These are phyloP conservation scores for Oryza brachyantha DNA, from an alignment of 176 grass and related monocot species.

Conservation along the genomic window DNA sequence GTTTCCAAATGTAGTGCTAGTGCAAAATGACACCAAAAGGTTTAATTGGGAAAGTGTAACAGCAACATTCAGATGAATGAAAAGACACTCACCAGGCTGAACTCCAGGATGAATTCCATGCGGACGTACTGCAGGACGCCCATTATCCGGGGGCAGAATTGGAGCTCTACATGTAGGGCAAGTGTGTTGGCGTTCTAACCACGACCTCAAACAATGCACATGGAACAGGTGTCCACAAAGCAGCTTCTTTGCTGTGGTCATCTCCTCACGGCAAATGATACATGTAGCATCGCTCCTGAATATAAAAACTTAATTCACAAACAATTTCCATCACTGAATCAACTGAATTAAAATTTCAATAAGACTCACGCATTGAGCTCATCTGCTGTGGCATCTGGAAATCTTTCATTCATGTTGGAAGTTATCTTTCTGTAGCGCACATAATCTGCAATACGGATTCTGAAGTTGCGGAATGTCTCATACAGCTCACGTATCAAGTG, in stretches of 20 bases:
- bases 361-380: constrained; percentile 76
- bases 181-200: constrained; percentile 91
- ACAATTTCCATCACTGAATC: neutral
- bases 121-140: constrained; percentile 32
- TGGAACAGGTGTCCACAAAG: constrained; percentile 96
- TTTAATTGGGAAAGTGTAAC: neutral
- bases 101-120: constrained; percentile 53
- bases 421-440: constrained; percentile 90
- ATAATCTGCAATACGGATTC: constrained; percentile 78
- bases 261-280: constrained; percentile 98
- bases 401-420: constrained; percentile 98
- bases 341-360: constrained; percentile 19
- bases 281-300: constrained; percentile 91
- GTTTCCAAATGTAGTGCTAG: constrained; percentile 8
- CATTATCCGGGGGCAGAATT: constrained; percentile 74
- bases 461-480: constrained; percentile 95
- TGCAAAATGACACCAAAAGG: neutral
- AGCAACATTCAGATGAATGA: neutral
- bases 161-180: constrained; percentile 94
- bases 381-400: constrained; percentile 79
- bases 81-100: constrained; percentile 68
- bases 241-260: constrained; percentile 88
- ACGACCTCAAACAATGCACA: constrained; percentile 92
- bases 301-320: neutral
- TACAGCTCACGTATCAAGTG: constrained; percentile 95